These are phyloP conservation scores for Camillea tinctor DNA, from an alignment of 2,329 filamentous ascomycete genomes.

Conservation along the genomic window DNA sequence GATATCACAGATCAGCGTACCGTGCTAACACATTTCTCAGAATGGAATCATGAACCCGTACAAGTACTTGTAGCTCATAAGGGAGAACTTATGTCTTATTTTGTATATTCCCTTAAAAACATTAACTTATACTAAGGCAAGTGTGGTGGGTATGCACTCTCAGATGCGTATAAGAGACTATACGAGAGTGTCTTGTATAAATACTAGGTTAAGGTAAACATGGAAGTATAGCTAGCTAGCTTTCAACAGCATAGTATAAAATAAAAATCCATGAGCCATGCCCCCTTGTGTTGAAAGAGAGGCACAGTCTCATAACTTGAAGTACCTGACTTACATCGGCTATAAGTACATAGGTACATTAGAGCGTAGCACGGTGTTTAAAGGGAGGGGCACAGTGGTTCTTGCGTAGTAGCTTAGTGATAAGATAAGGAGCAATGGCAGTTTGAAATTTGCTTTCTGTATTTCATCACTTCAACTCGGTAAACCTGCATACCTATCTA, in stretches of 20 bases:
- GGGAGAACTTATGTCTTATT: not conserved
- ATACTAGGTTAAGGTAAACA: too few species aligned
- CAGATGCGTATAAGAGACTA: not conserved
- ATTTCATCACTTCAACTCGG: not conserved
- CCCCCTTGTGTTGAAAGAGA: not conserved
- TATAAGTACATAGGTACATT: not conserved
- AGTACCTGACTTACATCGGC: too few species aligned
- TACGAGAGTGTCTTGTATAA: too few species aligned
- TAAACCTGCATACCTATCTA: too few species aligned
- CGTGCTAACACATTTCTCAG: slow-evolving; percentile 46
- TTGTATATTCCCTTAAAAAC: not conserved
- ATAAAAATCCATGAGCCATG: not conserved
- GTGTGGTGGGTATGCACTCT: not conserved
- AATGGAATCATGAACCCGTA: slow-evolving; percentile 99
- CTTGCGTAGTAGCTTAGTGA: slow-evolving; percentile 2
- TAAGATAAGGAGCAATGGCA: slow-evolving; percentile 19
- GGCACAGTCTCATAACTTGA: too few species aligned
- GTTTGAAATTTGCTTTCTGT: slow-evolving; percentile 11
- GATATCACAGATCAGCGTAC: not conserved
- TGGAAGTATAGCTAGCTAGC: not conserved
- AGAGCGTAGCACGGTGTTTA: not conserved
- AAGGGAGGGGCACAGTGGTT: not conserved
- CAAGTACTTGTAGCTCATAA: slow-evolving; percentile 73
- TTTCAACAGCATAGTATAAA: not conserved
- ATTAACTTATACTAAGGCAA: not conserved